Conservation (phyloP, 2,329 filamentous ascomycete species). For the Talaromyces sp. region DNA sequence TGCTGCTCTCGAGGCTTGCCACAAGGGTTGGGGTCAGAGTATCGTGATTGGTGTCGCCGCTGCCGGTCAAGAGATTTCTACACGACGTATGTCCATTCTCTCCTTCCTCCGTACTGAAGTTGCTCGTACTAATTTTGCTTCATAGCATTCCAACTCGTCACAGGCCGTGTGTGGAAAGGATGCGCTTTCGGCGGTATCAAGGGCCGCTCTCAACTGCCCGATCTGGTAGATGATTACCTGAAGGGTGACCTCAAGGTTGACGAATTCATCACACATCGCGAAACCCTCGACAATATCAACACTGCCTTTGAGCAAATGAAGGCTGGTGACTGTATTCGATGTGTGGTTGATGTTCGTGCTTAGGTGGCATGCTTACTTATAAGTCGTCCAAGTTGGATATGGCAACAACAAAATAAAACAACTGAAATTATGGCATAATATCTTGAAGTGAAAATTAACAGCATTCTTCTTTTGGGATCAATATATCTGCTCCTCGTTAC, state of each 20-base stretch:
- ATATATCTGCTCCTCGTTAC: background rate
- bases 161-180: slow-evolving; percentile 94
- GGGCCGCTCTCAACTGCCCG: slow-evolving; percentile 85
- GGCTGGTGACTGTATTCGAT: slow-evolving; percentile 92
- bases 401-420: background rate
- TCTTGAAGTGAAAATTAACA: background rate
- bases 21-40: slow-evolving; percentile 98
- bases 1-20: slow-evolving; percentile 90
- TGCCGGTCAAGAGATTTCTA: slow-evolving; percentile 91
- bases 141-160: slow-evolving; percentile 94
- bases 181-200: slow-evolving; percentile 98
- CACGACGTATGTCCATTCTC: slow-evolving; percentile 66
- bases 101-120: slow-evolving; percentile 14
- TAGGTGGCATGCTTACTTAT: slow-evolving; percentile 13
- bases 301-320: slow-evolving; percentile 91
- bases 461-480: too few relatives aligned
- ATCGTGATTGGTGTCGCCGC: slow-evolving; percentile 97
- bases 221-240: slow-evolving; percentile 85
- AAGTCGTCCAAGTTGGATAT: background rate
- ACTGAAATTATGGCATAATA: background rate
- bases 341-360: slow-evolving; percentile 68
- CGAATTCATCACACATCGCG: slow-evolving; percentile 97
- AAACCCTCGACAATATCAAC: slow-evolving; percentile 80
- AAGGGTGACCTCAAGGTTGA: slow-evolving; percentile 91
- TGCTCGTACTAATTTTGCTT: slow-evolving; percentile 20